These are phyloP conservation scores for Tetrastigma voinierianum DNA, from an alignment of 164 flowering plant species.

Conservation along the genomic window DNA sequence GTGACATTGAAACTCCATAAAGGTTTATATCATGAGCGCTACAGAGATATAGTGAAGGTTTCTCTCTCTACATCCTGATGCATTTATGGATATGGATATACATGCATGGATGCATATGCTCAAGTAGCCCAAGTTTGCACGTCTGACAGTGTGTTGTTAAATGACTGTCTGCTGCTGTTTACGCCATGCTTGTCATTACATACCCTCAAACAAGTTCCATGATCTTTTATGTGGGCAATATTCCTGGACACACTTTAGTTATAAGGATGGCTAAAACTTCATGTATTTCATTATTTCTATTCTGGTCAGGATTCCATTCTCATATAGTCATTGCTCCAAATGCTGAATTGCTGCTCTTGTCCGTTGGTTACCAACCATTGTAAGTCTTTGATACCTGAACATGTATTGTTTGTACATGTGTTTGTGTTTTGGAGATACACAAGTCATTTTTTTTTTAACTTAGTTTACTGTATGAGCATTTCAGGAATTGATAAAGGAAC, in stretches of 20 bases:
- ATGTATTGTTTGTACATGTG: not conserved
- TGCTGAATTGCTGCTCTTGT: slow-evolving; percentile 90
- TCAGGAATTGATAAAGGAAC: slow-evolving; percentile 72
- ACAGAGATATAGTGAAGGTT: slow-evolving; percentile 56
- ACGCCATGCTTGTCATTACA: too few relatives aligned
- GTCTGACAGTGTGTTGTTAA: not conserved
- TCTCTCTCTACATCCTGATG: slow-evolving; percentile 13
- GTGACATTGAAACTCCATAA: slow-evolving; percentile 54
- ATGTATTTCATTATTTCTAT: slow-evolving; percentile 5
- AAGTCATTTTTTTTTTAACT: not conserved
- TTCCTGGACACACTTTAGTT: too few relatives aligned
- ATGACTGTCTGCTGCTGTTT: slow-evolving; percentile 1
- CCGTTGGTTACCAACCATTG: slow-evolving; percentile 87
- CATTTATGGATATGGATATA: not conserved
- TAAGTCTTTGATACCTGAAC: slow-evolving; percentile 32
- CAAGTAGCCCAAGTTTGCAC: too few relatives aligned
- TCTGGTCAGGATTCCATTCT: slow-evolving; percentile 56
- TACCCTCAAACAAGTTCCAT: not conserved
- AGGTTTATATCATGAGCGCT: slow-evolving; percentile 80
- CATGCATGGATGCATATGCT: not conserved
- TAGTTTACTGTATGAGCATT: slow-evolving; percentile 5
- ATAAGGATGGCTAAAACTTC: too few relatives aligned
- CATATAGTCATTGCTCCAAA: slow-evolving; percentile 76
- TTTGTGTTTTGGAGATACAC: not conserved
- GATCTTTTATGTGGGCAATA: not conserved